Conservation (phyloP, 1,139 yeast species). For the Blastobotrys aristatus region DNA sequence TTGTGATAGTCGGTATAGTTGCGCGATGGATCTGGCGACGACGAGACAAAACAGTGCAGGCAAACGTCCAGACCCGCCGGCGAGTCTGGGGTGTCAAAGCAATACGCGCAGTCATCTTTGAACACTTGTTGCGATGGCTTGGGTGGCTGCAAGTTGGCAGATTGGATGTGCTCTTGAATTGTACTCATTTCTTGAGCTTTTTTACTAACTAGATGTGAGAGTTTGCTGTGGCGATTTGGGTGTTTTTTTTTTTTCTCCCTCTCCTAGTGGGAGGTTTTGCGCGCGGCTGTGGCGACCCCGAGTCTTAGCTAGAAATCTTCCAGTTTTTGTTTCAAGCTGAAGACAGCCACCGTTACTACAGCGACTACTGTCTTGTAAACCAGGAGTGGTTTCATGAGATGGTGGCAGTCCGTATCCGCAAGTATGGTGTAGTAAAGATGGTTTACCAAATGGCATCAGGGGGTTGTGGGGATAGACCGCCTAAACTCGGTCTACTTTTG, state of each 20-base stretch:
- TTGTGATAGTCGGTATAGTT: slow-evolving; percentile 55
- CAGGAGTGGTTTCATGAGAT: too few relatives aligned
- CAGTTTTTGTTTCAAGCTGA: too few relatives aligned
- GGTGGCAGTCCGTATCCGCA: too few relatives aligned
- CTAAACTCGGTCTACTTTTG: too few relatives aligned
- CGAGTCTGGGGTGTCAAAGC: slow-evolving; percentile 69
- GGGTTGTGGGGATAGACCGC: too few relatives aligned
- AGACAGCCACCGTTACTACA: too few relatives aligned
- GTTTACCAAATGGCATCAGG: too few relatives aligned
- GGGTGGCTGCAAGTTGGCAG: slow-evolving; percentile 22
- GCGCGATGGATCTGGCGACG: slow-evolving; percentile 46
- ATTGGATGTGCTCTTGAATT: slow-evolving; percentile 19
- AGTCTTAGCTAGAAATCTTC: neutral
- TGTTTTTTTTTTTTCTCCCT: too few relatives aligned
- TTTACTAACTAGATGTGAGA: neutral
- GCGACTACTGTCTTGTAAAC: too few relatives aligned
- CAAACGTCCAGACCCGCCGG: slow-evolving; percentile 67
- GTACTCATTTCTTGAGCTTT: too few relatives aligned
- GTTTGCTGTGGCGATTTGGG: too few relatives aligned
- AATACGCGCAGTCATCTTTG: slow-evolving; percentile 81
- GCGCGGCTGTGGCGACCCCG: neutral
- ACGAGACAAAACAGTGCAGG: slow-evolving; percentile 58
- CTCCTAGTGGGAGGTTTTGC: neutral
- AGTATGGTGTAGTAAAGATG: too few relatives aligned
- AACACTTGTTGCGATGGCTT: slow-evolving; percentile 39